Percentiles rank a stretch among this genome's conserved stretches.
phyloP scores from a whole-genome alignment of 768 basidiomycete genomes.

The Sporobolomyces pararoseus region DNA sequence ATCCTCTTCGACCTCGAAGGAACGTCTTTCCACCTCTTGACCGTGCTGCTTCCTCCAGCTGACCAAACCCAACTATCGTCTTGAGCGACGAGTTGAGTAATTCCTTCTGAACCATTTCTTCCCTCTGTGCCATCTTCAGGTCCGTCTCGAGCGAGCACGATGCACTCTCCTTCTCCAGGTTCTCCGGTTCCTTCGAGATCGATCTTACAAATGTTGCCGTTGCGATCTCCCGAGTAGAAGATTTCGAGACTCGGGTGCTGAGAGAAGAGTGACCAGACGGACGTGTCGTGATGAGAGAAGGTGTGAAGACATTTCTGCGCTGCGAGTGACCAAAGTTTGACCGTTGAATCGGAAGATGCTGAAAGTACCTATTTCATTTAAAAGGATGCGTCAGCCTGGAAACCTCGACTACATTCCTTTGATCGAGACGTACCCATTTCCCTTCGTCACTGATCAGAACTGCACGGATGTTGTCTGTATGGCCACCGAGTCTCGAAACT shows the following conservation, averaged over 20 bases:
- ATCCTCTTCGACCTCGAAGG: slow-evolving; percentile 51
- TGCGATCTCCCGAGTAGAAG: slow-evolving; percentile 92
- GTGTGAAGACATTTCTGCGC: slow-evolving; percentile 86
- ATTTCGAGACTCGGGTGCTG: slow-evolving; percentile 76
- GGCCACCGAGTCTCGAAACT: slow-evolving; percentile 79
- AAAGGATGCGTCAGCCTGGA: slow-evolving; percentile 27
- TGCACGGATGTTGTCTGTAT: slow-evolving; percentile 92
- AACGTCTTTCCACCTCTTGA: slow-evolving; percentile 73
- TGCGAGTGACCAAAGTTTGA: slow-evolving; percentile 91
- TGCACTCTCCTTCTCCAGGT: slow-evolving; percentile 82
- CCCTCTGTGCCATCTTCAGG: slow-evolving; percentile 56
- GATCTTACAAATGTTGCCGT: slow-evolving; percentile 84
- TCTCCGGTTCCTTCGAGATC: slow-evolving; percentile 79
- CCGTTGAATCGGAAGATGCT: slow-evolving; percentile 57
- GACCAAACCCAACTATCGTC: slow-evolving; percentile 88
- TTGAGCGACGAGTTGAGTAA: slow-evolving; percentile 76
- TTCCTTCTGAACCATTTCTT: slow-evolving; percentile 53
- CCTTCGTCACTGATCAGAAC: slow-evolving; percentile 86
- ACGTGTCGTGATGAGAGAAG: slow-evolving; percentile 80
- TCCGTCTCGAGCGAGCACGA: slow-evolving; percentile 62
- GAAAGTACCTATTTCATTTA: slow-evolving; percentile 34
- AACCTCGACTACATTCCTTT: too few relatives aligned
- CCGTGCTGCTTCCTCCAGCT: slow-evolving; percentile 72
- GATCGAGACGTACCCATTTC: slow-evolving; percentile 66
- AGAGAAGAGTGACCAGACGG: slow-evolving; percentile 86